Base-by-base conservation (phyloP, 345 rosid species). In the Euphorbia tirucalli region DNA sequence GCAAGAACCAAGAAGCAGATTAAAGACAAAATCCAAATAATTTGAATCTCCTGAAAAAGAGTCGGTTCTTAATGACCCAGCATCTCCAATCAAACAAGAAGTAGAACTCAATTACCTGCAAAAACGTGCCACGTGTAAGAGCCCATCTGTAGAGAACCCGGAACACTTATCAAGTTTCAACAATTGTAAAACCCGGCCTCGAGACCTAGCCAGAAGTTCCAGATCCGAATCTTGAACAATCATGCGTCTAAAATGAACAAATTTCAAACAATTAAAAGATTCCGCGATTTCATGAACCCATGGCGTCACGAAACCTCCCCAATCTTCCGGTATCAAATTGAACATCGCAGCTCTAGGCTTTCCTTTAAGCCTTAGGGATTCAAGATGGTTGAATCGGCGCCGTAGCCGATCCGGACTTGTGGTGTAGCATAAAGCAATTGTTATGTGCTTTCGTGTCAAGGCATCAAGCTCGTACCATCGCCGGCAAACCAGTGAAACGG, bases 281-380 rank as follows among this genome's bases (percentile, higher is more conserved):
- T 15, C 43, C 0, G 87, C 75, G 11, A 95, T 90, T 79, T 84
- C 94, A 0, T 62, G 65, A 9, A 89, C 87, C 97, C 97, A 95
- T 0, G 96, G 97, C 6, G 88, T 82, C 1, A 85, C 92, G 25
- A 75, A 82, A 0, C 99, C 99, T 2, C 99, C 99, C 99, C 99
- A 92, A 70, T 92, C 86, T 81, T 92, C 97, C 0, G 97, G 99
- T 31, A 95, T 92, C 37, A 90, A 75, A 69, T 90, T 92, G 60
- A 95, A 92, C 97, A 95, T 89, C n/a, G 97, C 97, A 0, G 97
- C 97, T 69, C 99, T 48, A 0, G 97, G 97, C 83, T 90, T 92
- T 16, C 97, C 99, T 70, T 95, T 95, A 39, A 95, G 72, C 77
- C 85, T 87, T 65, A 95, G 70, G n/a, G 99, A 95, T 75, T 89